These are phyloP conservation scores for Aspergillus biplanus DNA, from an alignment of 495 filamentous ascomycete genomes.

Conservation along the genomic window DNA sequence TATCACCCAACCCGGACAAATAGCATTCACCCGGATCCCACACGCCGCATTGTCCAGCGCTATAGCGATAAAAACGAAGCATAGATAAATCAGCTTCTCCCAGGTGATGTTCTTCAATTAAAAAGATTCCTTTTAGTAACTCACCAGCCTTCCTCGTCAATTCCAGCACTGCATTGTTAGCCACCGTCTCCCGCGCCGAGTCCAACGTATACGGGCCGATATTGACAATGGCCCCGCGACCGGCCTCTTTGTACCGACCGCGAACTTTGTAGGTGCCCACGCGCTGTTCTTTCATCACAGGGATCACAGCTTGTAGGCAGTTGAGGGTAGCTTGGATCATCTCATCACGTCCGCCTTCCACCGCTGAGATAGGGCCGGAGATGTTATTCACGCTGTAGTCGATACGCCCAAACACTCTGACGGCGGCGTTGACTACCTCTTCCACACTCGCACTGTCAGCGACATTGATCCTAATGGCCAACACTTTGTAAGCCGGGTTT, in stretches of 20 bases:
- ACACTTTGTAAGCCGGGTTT: constrained; percentile 10
- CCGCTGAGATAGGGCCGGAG: neutral
- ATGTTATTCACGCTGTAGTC: constrained; percentile 20
- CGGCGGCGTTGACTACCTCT: neutral
- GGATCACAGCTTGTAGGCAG: constrained; percentile 1
- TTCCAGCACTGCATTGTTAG: neutral
- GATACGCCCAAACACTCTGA: constrained; percentile 12
- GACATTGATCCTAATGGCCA: constrained; percentile 11
- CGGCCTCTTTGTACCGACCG: neutral
- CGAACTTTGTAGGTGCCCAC: constrained; percentile 5
- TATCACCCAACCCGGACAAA: constrained; percentile 7
- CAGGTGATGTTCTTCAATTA: too few species aligned
- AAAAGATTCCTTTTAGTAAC: neutral
- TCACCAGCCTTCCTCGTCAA: constrained; percentile 10
- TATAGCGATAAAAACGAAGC: neutral
- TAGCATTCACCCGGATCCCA: constrained; percentile 9
- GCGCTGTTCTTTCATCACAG: constrained; percentile 6
- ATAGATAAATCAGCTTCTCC: neutral
- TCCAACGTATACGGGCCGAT: constrained; percentile 1
- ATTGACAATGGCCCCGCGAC: constrained; percentile 10
- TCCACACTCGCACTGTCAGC: constrained; percentile 5
- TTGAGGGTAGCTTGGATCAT: neutral
- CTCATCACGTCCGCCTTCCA: neutral
- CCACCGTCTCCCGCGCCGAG: neutral
- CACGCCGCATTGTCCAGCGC: constrained; percentile 9